Evolutionary conservation across 164 flowering plant genomes (phyloP), one percentile per base, ranked within the genome.

Genomic region (Sedum album): DNA sequence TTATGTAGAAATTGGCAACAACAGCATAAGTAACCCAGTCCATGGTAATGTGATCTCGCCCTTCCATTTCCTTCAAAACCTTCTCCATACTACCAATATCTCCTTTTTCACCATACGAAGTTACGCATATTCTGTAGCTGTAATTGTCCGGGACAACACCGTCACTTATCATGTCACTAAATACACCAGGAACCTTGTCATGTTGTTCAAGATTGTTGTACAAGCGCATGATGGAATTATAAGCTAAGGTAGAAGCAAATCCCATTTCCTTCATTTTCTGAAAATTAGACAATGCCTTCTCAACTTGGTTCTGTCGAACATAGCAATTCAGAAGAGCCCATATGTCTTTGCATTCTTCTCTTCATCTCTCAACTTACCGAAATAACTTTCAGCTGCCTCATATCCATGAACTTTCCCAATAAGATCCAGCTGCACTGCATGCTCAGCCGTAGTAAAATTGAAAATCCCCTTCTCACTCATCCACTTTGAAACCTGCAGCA

Each of bases 401-500:
- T 68, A 73, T 20, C 94, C 93, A 38, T 65, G 87, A 33, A 88
- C 89, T 67, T 70, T 80, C 33, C 93, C 89, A 21, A 87, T 84
- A 71, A 87, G 76, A 83, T 88, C 92, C 76, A 90, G 60, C 70
- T 80, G 85, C 78, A 88, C 84, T 5, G 94, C 94, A 71, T 87
- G 93, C 41, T 87, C 85, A 41, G 71, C 70, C 1, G 92, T 72
- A 49, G 89, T 41, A 51, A 89, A 82, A 36, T 55, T 33, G 67
- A 77, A 82, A n/a, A 78, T 30, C 31, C 80, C 92, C 48, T 71
- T 79, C 17, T 73, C 75, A 20, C 77, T 76, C 91, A 85, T 86
- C 96, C 98, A 93, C 42, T 90, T 86, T 38, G 86, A 86, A 60
- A 90, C 89, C 98, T 93, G 84, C 79, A 78, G 65, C 64, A 55